Conservation (phyloP, 306 rosid genomes). For the Hippophae rhamnoides region DNA sequence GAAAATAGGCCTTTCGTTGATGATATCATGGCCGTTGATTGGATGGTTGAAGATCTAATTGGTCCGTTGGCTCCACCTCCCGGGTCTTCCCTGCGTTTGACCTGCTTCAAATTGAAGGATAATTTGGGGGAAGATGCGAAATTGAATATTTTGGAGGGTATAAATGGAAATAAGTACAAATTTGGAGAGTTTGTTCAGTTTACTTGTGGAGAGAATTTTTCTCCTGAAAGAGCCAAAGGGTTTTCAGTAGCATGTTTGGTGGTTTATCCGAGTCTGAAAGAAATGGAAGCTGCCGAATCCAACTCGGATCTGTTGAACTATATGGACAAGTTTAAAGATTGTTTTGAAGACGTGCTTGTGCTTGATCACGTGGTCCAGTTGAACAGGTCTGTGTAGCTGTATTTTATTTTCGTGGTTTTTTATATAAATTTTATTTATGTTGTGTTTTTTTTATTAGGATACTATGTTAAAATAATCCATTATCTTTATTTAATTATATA, state of each 20-base stretch:
- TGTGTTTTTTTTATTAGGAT: too few relatives aligned
- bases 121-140: conserved; percentile 1
- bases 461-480: too few relatives aligned
- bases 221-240: conserved; percentile 73
- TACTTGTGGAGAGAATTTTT: conserved; percentile 54
- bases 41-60: too few relatives aligned
- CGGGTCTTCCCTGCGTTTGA: too few relatives aligned
- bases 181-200: conserved; percentile 28
- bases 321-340: conserved; percentile 1
- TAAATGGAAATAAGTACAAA: conserved; percentile 24
- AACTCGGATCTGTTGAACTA: neutral
- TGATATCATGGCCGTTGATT: too few relatives aligned
- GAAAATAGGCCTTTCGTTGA: conserved; percentile 14
- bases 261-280: conserved; percentile 24
- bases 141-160: conserved; percentile 32
- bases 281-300: conserved; percentile 5
- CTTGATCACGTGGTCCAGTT: neutral
- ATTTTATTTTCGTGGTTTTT: too few relatives aligned
- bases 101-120: too few relatives aligned
- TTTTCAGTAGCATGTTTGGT: conserved; percentile 58
- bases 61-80: too few relatives aligned
- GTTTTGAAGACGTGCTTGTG: neutral
- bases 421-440: too few relatives aligned
- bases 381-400: neutral
- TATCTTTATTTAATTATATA: too few relatives aligned